Conservation (phyloP, 768 basidiomycete genomes). For the Dictyophora rubrovolvata region DNA sequence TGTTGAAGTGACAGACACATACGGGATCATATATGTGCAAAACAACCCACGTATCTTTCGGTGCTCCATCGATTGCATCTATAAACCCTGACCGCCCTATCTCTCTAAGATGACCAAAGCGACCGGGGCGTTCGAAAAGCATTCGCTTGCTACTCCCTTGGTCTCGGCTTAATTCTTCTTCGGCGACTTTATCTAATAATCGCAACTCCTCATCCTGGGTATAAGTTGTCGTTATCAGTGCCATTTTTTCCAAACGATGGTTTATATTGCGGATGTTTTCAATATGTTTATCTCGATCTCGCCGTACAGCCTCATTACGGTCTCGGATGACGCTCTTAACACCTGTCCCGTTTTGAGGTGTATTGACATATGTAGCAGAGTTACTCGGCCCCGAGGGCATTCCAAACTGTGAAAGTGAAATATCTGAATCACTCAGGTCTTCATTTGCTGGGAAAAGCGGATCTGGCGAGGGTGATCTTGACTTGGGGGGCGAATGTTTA, state of each 20-base stretch:
- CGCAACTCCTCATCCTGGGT: slow-evolving; percentile 63
- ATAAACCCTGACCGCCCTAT: slow-evolving; percentile 68
- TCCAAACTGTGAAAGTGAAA: slow-evolving; percentile 13
- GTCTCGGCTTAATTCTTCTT: slow-evolving; percentile 22
- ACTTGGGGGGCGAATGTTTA: slow-evolving; percentile 48
- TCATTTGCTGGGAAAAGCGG: slow-evolving; percentile 1
- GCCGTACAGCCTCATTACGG: slow-evolving; percentile 57
- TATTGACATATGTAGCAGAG: slow-evolving; percentile 53
- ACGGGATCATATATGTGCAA: slow-evolving; percentile 79
- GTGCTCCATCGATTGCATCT: slow-evolving; percentile 64
- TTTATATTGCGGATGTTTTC: slow-evolving; percentile 44
- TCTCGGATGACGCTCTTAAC: slow-evolving; percentile 86
- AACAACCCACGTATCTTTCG: slow-evolving; percentile 65
- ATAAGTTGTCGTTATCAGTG: slow-evolving; percentile 54
- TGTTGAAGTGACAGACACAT: slow-evolving; percentile 19
- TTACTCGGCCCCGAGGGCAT: slow-evolving; percentile 16
- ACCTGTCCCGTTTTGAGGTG: slow-evolving; percentile 79
- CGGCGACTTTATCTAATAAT: slow-evolving; percentile 31
- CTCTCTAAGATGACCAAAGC: slow-evolving; percentile 73
- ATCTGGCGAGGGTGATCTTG: slow-evolving; percentile 25
- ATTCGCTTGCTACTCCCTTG: slow-evolving; percentile 25
- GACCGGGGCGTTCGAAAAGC: slow-evolving; percentile 36
- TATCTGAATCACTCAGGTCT: slow-evolving; percentile 5
- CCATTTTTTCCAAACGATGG: slow-evolving; percentile 51
- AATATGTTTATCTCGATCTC: slow-evolving; percentile 30